Evolutionary conservation across 163 green algal species (phyloP), one percentile per base, ranked within the genome.

Genomic region (Scenedesmus sp.): DNA sequence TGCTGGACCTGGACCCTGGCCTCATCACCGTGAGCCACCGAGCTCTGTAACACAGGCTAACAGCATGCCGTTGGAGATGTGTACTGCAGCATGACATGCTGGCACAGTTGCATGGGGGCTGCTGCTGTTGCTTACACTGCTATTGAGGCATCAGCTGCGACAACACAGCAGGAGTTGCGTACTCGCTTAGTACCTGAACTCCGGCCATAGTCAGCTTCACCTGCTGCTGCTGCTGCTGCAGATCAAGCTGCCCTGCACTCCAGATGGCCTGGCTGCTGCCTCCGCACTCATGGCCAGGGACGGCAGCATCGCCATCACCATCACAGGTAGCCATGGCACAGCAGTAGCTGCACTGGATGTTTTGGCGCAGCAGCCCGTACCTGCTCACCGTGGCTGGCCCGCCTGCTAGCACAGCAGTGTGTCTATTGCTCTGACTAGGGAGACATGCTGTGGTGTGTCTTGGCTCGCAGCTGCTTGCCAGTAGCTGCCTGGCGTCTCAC

Each of bases 161-260:
- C 10, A 84, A 15, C 76, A 20, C 15, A 16, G 34, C 15, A 15
- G 10, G 76, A 26, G 1, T 55, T 84, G 26, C 9, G 10, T 46
- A 46, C 34, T 46, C 34, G 34, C 34, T 46, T 46, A 46, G 34
- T 46, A 46, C 34, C 34, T 46, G 34, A 46, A 46, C 34, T 46
- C 34, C 34, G 34, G 34, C 34, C 34, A 83, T 83, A 8, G 2
- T 59, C 9, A 84, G 76, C 76, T 8, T 55, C 46, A 16, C 26
- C 74, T 84, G 46, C 76, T 55, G 76, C 6, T 55, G 16, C 54
- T 52, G 55, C 54, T 62, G 3, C 67, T 88, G 56, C 89, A 95
- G 92, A 88, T 98, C n/a, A 98, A 98, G 93, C 91, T 98, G 87
- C 96, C 96, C 0, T 95, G 95, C 88, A 98, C 96, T 0, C 46